phyloP scores from a whole-genome alignment of 495 filamentous ascomycete genomes.

The Podospora anserina region DNA sequence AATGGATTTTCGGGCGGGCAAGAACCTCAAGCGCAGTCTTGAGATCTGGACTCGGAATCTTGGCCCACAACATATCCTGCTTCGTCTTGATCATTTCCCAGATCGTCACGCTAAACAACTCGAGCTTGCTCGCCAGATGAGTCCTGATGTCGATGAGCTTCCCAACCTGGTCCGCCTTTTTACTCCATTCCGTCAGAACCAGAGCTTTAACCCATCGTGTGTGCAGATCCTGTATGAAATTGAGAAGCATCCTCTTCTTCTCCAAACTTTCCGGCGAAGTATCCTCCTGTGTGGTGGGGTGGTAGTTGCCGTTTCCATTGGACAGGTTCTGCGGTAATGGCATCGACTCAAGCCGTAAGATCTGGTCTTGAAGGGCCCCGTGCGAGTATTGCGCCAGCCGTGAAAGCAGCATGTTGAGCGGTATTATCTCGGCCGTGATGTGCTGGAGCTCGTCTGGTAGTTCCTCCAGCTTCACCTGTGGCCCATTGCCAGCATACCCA shows the following conservation, averaged over 20 bases:
- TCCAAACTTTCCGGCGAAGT: conserved; percentile 63
- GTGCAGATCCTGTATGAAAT: conserved; percentile 60
- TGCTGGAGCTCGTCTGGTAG: conserved; percentile 74
- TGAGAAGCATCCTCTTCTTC: conserved; percentile 75
- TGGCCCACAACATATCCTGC: conserved; percentile 57
- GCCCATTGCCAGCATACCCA: conserved; percentile 16
- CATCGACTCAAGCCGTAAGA: conserved; percentile 67
- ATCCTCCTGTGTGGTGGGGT: conserved; percentile 41
- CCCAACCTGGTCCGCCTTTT: conserved; percentile 69
- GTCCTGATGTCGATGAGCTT: conserved; percentile 78
- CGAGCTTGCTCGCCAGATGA: conserved; percentile 62
- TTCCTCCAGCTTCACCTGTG: conserved; percentile 42
- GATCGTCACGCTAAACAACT: conserved; percentile 54
- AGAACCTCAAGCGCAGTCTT: conserved; percentile 83
- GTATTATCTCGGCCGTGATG: conserved; percentile 71
- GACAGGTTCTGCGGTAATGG: conserved; percentile 42
- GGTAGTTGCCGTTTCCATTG: conserved; percentile 15
- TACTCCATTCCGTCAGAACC: conserved; percentile 83
- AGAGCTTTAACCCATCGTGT: conserved; percentile 80
- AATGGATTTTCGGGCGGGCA: conserved; percentile 65
- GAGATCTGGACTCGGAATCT: conserved; percentile 83
- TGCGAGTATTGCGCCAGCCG: conserved; percentile 80
- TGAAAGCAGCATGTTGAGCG: conserved; percentile 64
- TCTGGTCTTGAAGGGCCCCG: conserved; percentile 65
- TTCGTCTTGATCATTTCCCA: conserved; percentile 66